Evolutionary conservation across 2,329 filamentous ascomycete genomes (phyloP), one percentile per base, ranked within the genome.

Genomic region (Fusarium gaditjirri): DNA sequence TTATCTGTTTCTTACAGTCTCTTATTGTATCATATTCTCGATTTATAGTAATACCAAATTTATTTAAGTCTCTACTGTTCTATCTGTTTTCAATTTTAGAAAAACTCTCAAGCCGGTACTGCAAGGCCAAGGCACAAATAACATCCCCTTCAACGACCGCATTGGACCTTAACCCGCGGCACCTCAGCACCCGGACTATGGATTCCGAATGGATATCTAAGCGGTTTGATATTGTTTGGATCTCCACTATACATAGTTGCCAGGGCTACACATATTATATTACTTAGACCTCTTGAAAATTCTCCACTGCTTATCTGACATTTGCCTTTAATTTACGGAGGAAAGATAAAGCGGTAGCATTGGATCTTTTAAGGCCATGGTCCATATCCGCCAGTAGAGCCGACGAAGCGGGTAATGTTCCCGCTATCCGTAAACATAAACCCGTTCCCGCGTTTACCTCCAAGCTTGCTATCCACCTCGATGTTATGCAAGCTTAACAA

Each of bases 201-300:
- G 11, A 19, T 5, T 19, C 11, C 23, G 29, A 23, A 6, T 2
- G 16, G 6, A 23, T 23, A 1, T 23, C 29, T 5, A 33, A 49
- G 8, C 21, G 29, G 21, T 23, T 49, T 23, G 29, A 49, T 14
- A 49, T 33, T 33, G n/a, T 33, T 19, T 23, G 23, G 16, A 49
- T 23, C 16, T 14, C 16, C 7, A 23, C 13, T 10, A 4, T 6
- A 16, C 19, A 16, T 10, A 19, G 21, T 23, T 19, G 8, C 16
- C 5, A 19, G 8, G 11, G 11, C 16, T 50, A 50, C 11, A 50
- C 16, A 50, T 33, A 31, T 19, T 3, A 1, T 19, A 13, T 9
- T 31, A 14, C 2, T 33, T 19, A 2, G 6, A 10, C 11, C 8
- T n/a, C 9, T 31, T 12, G 4, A 0, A 8, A 8, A n/a, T 2